phyloP scores from a whole-genome alignment of 2,329 filamentous ascomycete genomes.

The Colletotrichum agaves region DNA sequence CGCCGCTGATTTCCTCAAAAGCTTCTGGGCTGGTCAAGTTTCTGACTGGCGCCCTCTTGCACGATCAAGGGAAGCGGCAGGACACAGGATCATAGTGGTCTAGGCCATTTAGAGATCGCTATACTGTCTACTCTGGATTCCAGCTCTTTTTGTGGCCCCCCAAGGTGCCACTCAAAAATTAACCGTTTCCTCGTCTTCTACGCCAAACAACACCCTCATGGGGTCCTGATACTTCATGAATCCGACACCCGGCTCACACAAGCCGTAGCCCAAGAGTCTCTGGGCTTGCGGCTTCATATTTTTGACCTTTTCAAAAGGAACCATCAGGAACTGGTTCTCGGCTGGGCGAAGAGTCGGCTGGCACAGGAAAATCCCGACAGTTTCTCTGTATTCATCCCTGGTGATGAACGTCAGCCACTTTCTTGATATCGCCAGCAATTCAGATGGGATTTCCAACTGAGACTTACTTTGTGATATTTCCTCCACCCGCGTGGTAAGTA shows the following conservation, averaged over 20 bases:
- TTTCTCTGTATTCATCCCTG: slow-evolving; percentile 44
- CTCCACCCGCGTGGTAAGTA: slow-evolving; percentile 53
- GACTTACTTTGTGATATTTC: slow-evolving; percentile 46
- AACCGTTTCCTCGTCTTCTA: slow-evolving; percentile 50
- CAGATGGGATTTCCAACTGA: not conserved
- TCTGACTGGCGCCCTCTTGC: slow-evolving; percentile 44
- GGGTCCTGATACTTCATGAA: slow-evolving; percentile 51
- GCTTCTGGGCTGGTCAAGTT: slow-evolving; percentile 42
- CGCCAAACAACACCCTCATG: slow-evolving; percentile 49
- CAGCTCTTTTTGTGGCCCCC: not conserved
- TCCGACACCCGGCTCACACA: slow-evolving; percentile 48
- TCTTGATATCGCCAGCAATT: not conserved
- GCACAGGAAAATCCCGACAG: slow-evolving; percentile 49
- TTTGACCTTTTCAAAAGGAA: slow-evolving; percentile 44
- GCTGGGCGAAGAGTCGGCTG: slow-evolving; percentile 47
- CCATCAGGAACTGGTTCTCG: slow-evolving; percentile 48
- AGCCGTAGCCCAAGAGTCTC: slow-evolving; percentile 47
- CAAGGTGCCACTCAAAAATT: slow-evolving; percentile 37
- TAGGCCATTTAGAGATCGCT: slow-evolving; percentile 4
- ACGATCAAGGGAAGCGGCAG: slow-evolving; percentile 39
- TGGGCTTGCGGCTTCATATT: slow-evolving; percentile 47
- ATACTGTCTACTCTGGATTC: too few relatives aligned
- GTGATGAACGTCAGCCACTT: not conserved
- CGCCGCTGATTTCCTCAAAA: slow-evolving; percentile 40
- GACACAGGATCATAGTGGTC: slow-evolving; percentile 40